Base-by-base conservation (phyloP, 257 asterid genomes). In the Nicotiana attenuata region DNA sequence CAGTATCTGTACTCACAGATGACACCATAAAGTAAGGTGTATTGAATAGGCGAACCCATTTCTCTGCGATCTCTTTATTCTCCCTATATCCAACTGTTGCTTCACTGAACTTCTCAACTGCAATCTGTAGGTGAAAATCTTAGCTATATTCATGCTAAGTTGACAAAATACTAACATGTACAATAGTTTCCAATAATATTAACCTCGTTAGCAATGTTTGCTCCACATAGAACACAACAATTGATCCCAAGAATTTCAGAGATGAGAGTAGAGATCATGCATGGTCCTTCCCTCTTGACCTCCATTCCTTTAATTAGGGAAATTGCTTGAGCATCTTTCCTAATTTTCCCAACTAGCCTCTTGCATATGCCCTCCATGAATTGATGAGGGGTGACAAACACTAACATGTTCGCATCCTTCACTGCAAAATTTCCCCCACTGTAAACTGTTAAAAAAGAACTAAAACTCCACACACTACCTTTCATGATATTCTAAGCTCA, bases 161-260 rank as follows among this genome's bases (percentile, higher is more conserved):
- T 50, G 15, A 29, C n/a, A 13, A 15, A 52, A 75, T 38, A 24
- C 26, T 50, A 26, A 15, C 10, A 50, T 50, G 63, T 50, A 75
- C 24, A 24, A 24, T 19, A 22, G 50, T 75, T 75, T 75, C 45
- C 22, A 17, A 45, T 0, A 76, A 55, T 75, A 73, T 22, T 22
- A 60, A 94, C 98, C 98, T 94, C 98, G 38, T 90, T 92, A 64
- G 98, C 98, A 84, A 92, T 94, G 87, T 94, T 94, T 78, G 98
- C 98, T 73, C 98, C 98, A 97, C 91, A 92, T 76, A 92, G 86
- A 78, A 94, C 98, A 80, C 98, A 94, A 67, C 94, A 93, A 81
- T 83, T 90, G 83, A 93, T 84, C 16, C 92, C 93, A 29, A 94
- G 97, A 75, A 81, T 87, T 76, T 92, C 87, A 0, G 97, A 85